These are phyloP conservation scores for Blastobotrys raffinosifermentans DNA, from an alignment of 1,139 yeast genomes.

Conservation along the genomic window DNA sequence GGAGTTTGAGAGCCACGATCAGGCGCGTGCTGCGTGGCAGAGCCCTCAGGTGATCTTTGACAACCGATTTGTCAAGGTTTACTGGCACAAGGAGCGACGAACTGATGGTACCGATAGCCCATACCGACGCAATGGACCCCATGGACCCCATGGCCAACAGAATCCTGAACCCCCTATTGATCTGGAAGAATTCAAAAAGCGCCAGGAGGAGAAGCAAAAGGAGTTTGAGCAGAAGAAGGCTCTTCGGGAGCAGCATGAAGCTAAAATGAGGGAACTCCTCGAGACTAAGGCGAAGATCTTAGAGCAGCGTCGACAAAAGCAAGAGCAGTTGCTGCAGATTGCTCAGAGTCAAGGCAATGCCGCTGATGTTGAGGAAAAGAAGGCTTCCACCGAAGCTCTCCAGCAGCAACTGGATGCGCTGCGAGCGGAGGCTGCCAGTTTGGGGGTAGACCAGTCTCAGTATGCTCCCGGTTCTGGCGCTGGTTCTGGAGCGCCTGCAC, in stretches of 20 bases:
- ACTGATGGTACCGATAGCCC: neutral
- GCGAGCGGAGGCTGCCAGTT: slow-evolving; percentile 32
- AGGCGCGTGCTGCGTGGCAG: slow-evolving; percentile 41
- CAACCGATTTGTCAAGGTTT: slow-evolving; percentile 45
- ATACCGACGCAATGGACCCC: neutral
- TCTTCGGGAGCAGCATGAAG: slow-evolving; percentile 33
- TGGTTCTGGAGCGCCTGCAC: slow-evolving; percentile 6
- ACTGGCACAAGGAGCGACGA: slow-evolving; percentile 32
- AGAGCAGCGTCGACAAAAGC: slow-evolving; percentile 30
- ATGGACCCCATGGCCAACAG: neutral
- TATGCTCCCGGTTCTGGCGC: slow-evolving; percentile 4
- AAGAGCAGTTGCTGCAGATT: slow-evolving; percentile 23
- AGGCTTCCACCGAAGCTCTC: slow-evolving; percentile 31
- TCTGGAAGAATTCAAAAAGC: slow-evolving; percentile 33
- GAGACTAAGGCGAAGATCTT: slow-evolving; percentile 34
- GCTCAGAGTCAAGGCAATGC: slow-evolving; percentile 26
- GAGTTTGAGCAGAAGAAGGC: slow-evolving; percentile 38
- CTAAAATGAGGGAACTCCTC: slow-evolving; percentile 32
- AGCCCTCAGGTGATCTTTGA: slow-evolving; percentile 44
- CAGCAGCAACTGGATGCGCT: slow-evolving; percentile 31
- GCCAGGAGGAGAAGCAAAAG: slow-evolving; percentile 38
- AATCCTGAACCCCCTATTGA: slow-evolving; percentile 27
- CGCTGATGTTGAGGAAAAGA: slow-evolving; percentile 25
- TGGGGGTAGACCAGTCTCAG: slow-evolving; percentile 21
- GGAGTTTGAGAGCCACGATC: slow-evolving; percentile 35